Evolutionary conservation across 2,329 filamentous ascomycete genomes (phyloP), one percentile per base, ranked within the genome.

Genomic region (Phialophora expanda): DNA sequence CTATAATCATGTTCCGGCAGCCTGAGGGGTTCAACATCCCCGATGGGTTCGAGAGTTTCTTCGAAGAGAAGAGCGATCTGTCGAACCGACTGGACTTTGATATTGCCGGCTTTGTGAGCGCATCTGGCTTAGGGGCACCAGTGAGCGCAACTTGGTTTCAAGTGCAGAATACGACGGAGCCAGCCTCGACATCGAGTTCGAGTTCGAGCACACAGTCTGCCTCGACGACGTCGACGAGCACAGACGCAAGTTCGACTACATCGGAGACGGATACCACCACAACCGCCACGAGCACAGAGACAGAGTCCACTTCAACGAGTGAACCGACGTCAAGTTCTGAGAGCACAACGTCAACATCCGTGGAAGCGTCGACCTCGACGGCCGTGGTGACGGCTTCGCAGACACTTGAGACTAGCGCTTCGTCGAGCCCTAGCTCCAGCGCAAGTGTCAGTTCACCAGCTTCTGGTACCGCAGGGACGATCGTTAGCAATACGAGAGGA

Each of bases 91-190:
- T 76, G 0, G 73, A 74, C 11, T 81, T 80, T 65, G 74, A 80
- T 56, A 69, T 77, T 0, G 68, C 61, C 3, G 67, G 71, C 26
- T 81, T 81, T 67, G 70, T 76, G 2, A 55, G 65, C 0, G 77
- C 76, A 1, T 71, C 76, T 1, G 72, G 70, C 1, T 59, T 81
- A 11, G 67, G 61, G 4, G 60, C 67, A 0, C 74, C 76, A 0
- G 51, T 80, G 22, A 77, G 76, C 0, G 77, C 73, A 6, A 80
- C 78, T 65, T 82, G 76, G 69, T 78, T 81, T 55, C 76, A 78
- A 55, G 69, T 74, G 26, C 57, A 67, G 61, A 69, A 71, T 59
- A 53, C n/a, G 46, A 62, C 50, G 54, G 54, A 34, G 56, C 14
- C 55, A 11, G 22, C 20, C 24, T 59, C 64, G 7, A 48, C 46